Evolutionary conservation across 1,284 basidiomycete genomes (phyloP).

Genomic region (Ustilago sp.): DNA sequence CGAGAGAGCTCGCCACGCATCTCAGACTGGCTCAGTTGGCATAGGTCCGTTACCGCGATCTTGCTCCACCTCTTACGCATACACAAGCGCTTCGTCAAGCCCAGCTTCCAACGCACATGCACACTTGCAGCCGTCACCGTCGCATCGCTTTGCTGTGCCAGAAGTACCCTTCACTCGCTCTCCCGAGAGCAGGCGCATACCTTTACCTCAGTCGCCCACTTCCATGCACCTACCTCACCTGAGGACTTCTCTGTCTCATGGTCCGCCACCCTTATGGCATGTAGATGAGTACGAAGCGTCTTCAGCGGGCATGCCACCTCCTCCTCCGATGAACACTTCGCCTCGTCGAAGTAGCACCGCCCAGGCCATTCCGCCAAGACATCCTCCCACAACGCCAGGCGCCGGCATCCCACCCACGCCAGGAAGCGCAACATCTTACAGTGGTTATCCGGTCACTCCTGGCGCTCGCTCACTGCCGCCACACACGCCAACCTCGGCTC

Average conservation of each 20-base stretch:
- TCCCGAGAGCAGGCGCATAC: slow-evolving; percentile 34
- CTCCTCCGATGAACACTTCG: slow-evolving; percentile 27
- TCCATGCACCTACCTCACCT: slow-evolving; percentile 17
- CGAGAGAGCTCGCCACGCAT: slow-evolving; percentile 25
- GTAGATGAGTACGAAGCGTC: slow-evolving; percentile 23
- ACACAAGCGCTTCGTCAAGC: slow-evolving; percentile 40
- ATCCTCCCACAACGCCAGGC: slow-evolving; percentile 21
- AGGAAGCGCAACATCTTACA: slow-evolving; percentile 21
- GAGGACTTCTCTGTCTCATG: slow-evolving; percentile 1
- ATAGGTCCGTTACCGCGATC: slow-evolving; percentile 26
- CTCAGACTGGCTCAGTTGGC: slow-evolving; percentile 24
- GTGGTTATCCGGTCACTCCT: slow-evolving; percentile 37
- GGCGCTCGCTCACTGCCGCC: slow-evolving; percentile 38
- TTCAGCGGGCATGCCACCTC: slow-evolving; percentile 39
- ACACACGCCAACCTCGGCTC: slow-evolving; percentile 18
- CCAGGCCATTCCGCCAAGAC: slow-evolving; percentile 12
- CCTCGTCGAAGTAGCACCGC: slow-evolving; percentile 29
- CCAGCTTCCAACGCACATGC: slow-evolving; percentile 26
- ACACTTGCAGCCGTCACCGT: slow-evolving; percentile 49
- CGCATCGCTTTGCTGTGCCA: slow-evolving; percentile 49
- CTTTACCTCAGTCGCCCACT: slow-evolving; percentile 39
- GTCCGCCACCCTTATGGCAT: slow-evolving; percentile 9
- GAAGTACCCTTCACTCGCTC: slow-evolving; percentile 40
- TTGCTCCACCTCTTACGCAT: slow-evolving; percentile 23
- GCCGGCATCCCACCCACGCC: slow-evolving; percentile 34